Conservation (phyloP, 75 land plant genomes). For the Picea glauca region DNA sequence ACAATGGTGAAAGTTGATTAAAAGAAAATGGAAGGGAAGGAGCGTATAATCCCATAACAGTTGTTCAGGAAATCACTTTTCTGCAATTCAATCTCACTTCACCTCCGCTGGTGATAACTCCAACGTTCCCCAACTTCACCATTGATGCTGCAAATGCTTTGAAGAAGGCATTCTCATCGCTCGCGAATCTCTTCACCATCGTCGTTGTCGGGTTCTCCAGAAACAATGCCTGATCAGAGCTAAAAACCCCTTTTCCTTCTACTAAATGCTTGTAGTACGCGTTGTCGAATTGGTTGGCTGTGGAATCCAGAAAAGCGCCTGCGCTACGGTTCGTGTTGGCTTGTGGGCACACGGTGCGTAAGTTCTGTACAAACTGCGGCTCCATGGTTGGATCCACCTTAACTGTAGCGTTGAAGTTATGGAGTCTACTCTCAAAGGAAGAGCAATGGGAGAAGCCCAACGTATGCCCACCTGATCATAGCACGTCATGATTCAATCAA, state of each 20-base stretch:
- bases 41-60: too few relatives aligned
- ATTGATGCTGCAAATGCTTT: conserved; percentile 49
- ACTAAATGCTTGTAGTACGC: conserved; percentile 32
- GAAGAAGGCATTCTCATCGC: conserved; percentile 31
- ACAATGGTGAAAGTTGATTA: too few relatives aligned
- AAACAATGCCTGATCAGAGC: conserved; percentile 51
- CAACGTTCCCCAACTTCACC: conserved; percentile 51
- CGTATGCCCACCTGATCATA: conserved; percentile 20
- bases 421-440: conserved; percentile 6
- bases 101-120: not conserved
- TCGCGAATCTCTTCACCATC: conserved; percentile 11
- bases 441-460: conserved; percentile 19
- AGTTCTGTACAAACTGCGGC: conserved; percentile 1
- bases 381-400: conserved; percentile 5
- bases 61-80: too few relatives aligned
- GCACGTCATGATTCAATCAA: too few relatives aligned
- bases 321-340: conserved; percentile 3
- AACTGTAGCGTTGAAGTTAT: conserved; percentile 8
- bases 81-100: too few relatives aligned
- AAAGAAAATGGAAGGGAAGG: too few relatives aligned
- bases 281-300: conserved; percentile 50
- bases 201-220: too few relatives aligned
- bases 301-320: conserved; percentile 37
- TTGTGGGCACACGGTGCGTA: conserved; percentile 2
- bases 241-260: conserved; percentile 38